Conservation (phyloP, 768 basidiomycete genomes). For the Dacryopinax spathularia region DNA sequence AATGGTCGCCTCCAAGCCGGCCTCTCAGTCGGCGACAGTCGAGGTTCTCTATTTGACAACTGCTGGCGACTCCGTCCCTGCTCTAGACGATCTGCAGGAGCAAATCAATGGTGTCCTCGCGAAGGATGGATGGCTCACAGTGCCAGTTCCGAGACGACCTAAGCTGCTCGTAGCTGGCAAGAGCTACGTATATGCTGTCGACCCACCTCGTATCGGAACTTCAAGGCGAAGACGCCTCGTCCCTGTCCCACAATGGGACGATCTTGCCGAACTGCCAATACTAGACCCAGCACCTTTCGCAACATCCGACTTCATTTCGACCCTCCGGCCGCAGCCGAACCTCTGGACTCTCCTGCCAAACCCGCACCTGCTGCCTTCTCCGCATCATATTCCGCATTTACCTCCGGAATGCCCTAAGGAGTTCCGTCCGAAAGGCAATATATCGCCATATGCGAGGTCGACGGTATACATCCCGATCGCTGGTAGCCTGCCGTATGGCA, state of each 20-base stretch:
- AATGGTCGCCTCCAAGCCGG: too few species aligned
- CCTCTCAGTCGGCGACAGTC: not conserved
- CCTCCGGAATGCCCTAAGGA: not conserved
- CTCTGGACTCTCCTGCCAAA: not conserved
- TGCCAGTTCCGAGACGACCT: not conserved
- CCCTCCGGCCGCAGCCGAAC: not conserved
- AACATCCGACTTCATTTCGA: not conserved
- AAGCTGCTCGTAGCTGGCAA: not conserved
- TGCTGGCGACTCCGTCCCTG: not conserved
- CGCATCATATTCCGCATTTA: not conserved
- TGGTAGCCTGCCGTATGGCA: not conserved
- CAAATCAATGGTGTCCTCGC: not conserved
- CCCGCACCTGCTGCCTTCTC: not conserved
- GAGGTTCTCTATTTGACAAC: not conserved
- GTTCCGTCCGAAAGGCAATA: not conserved
- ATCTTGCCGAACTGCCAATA: not conserved
- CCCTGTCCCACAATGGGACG: not conserved
- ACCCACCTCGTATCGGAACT: not conserved
- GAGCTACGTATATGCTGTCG: not conserved
- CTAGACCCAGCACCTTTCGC: not conserved
- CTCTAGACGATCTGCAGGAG: not conserved
- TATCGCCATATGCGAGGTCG: not conserved
- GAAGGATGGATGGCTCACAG: not conserved
- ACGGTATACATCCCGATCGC: not conserved
- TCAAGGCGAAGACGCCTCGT: not conserved